phyloP scores from a whole-genome alignment of 129 eudicot genomes.

The Escallonia herrerae region DNA sequence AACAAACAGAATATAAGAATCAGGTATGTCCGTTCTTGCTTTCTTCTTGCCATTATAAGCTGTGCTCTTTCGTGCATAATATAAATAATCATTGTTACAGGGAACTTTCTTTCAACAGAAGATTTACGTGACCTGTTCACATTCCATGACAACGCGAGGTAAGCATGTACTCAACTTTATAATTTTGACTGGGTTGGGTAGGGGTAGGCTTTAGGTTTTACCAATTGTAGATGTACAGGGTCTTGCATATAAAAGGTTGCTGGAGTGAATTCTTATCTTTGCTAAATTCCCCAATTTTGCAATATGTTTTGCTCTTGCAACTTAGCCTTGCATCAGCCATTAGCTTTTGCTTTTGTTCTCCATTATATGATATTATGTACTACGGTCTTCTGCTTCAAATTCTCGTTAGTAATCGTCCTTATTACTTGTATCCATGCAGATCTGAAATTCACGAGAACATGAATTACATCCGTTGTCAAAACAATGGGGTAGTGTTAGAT shows the following conservation, averaged over 20 bases:
- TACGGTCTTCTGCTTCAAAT: neutral
- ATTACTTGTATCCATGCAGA: slow-evolving; percentile 28
- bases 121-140: slow-evolving; percentile 91
- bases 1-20: slow-evolving; percentile 59
- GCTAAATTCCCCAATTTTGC: neutral
- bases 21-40: slow-evolving; percentile 22
- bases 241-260: too few relatives aligned
- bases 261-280: neutral
- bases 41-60: slow-evolving; percentile 5
- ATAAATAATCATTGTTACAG: slow-evolving; percentile 35
- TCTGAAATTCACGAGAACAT: slow-evolving; percentile 94
- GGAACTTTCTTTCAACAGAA: slow-evolving; percentile 78
- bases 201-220: neutral
- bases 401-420: neutral
- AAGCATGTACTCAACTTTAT: slow-evolving; percentile 8
- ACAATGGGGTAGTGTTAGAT: slow-evolving; percentile 21
- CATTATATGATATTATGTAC: neutral
- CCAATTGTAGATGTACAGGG: neutral
- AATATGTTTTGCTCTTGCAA: neutral
- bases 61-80: slow-evolving; percentile 11
- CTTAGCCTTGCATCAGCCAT: neutral
- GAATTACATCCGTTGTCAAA: slow-evolving; percentile 69
- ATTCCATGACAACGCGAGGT: slow-evolving; percentile 63
- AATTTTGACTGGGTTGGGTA: too few relatives aligned
- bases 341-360: neutral